Conservation (phyloP, 2,329 filamentous ascomycete genomes). For the Helminthosporium solani region DNA sequence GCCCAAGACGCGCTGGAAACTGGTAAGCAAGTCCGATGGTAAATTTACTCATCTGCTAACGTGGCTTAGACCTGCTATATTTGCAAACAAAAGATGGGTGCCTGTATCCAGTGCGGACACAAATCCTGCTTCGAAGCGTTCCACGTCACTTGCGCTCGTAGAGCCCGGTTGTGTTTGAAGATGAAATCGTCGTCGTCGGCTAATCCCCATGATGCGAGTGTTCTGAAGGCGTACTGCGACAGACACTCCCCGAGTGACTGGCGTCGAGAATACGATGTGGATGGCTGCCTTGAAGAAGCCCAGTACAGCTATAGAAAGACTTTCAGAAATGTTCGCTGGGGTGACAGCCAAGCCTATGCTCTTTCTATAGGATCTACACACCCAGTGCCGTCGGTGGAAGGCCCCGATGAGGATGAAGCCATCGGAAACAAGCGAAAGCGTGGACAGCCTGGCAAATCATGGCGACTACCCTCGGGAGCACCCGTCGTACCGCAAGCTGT, state of each 20-base stretch:
- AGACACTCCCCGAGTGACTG: constrained; percentile 91
- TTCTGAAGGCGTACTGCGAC: constrained; percentile 93
- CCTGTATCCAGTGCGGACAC: constrained; percentile 97
- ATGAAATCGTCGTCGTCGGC: constrained; percentile 91
- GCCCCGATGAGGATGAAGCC: constrained; percentile 50
- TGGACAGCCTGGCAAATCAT: constrained; percentile 62
- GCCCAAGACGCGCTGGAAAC: constrained; percentile 88
- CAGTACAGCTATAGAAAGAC: constrained; percentile 86
- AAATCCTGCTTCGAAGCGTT: constrained; percentile 97
- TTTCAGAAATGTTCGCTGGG: constrained; percentile 90
- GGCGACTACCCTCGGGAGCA: constrained; percentile 92
- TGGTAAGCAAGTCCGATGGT: constrained; percentile 47
- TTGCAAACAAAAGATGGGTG: constrained; percentile 95
- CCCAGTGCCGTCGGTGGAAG: constrained; percentile 52
- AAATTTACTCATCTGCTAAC: constrained; percentile 14
- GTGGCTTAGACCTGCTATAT: constrained; percentile 74
- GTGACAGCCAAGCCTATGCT: constrained; percentile 82
- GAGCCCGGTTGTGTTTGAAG: constrained; percentile 83
- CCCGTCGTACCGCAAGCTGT: constrained; percentile 90
- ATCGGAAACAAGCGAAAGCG: constrained; percentile 63
- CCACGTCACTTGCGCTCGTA: constrained; percentile 91
- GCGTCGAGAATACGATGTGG: constrained; percentile 79
- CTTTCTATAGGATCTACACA: constrained; percentile 76
- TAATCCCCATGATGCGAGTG: constrained; percentile 74
- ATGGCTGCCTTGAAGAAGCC: constrained; percentile 75